phyloP scores from a whole-genome alignment of 169 alveolate species.

The Plasmodium ovale region DNA sequence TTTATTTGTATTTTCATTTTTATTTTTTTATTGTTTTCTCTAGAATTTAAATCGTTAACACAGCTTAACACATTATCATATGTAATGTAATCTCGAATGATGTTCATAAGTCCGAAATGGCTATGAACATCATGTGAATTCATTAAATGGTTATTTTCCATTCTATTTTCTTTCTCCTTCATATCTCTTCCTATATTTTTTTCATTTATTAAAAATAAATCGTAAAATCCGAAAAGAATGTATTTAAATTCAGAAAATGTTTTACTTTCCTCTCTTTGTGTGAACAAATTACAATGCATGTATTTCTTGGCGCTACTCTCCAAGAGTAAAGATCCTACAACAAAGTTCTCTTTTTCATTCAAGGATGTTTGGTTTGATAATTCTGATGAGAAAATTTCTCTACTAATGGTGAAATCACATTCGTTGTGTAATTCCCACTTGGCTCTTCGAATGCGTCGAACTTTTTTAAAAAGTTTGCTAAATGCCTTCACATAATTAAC shows the following conservation, averaged over 20 bases:
- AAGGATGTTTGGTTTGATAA: not conserved
- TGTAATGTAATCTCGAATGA: slow-evolving; percentile 24
- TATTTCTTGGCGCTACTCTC: not conserved
- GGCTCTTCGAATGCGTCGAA: not conserved
- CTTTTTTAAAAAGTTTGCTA: slow-evolving; percentile 30
- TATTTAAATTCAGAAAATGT: slow-evolving; percentile 43
- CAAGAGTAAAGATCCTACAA: not conserved
- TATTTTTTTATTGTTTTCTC: not conserved
- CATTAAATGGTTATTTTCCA: not conserved
- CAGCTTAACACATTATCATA: slow-evolving; percentile 5
- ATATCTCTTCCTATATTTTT: not conserved
- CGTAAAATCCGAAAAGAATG: slow-evolving; percentile 68
- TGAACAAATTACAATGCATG: slow-evolving; percentile 17
- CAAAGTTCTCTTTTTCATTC: not conserved
- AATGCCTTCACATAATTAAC: slow-evolving; percentile 40
- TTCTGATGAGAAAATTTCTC: not conserved
- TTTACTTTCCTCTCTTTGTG: slow-evolving; percentile 45
- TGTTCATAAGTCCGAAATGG: slow-evolving; percentile 40
- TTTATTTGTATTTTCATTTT: slow-evolving; percentile 9
- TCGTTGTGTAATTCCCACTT: not conserved
- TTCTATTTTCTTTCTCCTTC: slow-evolving; percentile 23
- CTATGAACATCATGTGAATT: slow-evolving; percentile 46
- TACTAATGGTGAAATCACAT: not conserved
- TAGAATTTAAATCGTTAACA: not conserved
- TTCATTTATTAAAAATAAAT: slow-evolving; percentile 40